Conservation (phyloP, 2,329 filamentous ascomycete species). For the Podosphaera xanthii region DNA sequence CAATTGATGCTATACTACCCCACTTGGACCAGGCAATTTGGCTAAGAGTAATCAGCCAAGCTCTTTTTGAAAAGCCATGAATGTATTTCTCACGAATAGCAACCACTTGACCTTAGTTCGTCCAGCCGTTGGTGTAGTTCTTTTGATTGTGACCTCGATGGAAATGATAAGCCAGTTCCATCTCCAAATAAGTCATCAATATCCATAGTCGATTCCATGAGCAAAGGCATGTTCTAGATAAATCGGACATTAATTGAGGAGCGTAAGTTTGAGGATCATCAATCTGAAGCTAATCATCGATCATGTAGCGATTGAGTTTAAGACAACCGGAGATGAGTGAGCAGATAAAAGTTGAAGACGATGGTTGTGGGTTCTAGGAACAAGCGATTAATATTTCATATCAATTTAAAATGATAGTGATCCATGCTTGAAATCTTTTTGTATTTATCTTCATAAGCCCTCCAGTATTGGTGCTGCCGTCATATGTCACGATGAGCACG, state of each 20-base stretch:
- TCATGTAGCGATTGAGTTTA: neutral
- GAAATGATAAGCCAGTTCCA: constrained; percentile 33
- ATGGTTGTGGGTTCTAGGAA: no score
- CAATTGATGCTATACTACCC: constrained; percentile 67
- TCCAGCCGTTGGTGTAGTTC: constrained; percentile 52
- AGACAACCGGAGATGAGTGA: neutral
- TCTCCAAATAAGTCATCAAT: constrained; percentile 56
- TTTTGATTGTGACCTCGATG: constrained; percentile 32
- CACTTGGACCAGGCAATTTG: constrained; percentile 71
- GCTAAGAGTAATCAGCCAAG: constrained; percentile 22
- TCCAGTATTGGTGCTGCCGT: no score
- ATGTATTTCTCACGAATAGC: constrained; percentile 50
- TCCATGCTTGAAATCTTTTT: no score
- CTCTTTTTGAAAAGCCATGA: neutral
- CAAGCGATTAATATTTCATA: no score
- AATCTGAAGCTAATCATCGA: neutral
- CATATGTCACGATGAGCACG: no score
- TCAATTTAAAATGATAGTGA: no score
- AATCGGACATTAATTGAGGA: no score
- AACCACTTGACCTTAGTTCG: constrained; percentile 52
- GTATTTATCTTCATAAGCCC: no score
- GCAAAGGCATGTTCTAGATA: constrained; percentile 22
- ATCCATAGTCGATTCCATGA: constrained; percentile 33
- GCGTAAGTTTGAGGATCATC: no score
- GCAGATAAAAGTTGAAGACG: no score